Conservation (phyloP, 345 rosid species). For the Pistacia integerrima region DNA sequence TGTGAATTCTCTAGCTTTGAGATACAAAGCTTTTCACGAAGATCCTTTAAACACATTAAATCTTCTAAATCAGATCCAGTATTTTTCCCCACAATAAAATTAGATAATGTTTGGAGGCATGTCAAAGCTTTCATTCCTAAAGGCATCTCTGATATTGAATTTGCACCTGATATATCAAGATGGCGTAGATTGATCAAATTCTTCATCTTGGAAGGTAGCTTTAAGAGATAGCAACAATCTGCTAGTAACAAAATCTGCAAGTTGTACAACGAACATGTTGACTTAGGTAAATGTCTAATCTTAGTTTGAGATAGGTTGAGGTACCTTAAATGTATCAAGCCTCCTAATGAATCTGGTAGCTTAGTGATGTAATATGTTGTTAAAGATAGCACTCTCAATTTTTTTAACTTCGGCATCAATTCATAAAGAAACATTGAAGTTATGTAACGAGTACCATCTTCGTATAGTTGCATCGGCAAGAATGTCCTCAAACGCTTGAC, state of each 20-base stretch:
- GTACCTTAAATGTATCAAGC: neutral
- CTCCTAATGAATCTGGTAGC: neutral
- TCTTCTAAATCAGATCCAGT: neutral
- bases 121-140: neutral
- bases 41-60: neutral
- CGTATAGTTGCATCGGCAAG: neutral
- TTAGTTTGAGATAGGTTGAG: neutral
- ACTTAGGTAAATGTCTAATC: neutral
- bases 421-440: too few relatives aligned
- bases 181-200: constrained; percentile 8
- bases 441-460: neutral
- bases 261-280: neutral
- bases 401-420: neutral
- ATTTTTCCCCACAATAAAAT: neutral
- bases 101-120: neutral
- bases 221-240: neutral
- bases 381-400: neutral
- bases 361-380: neutral
- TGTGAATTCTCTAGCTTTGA: neutral
- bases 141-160: neutral
- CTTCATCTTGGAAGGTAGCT: neutral
- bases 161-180: neutral
- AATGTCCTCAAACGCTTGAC: neutral
- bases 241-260: constrained; percentile 1
- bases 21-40: neutral